phyloP scores from a whole-genome alignment of 2,329 filamentous ascomycete genomes.

The Penicillium sp. region DNA sequence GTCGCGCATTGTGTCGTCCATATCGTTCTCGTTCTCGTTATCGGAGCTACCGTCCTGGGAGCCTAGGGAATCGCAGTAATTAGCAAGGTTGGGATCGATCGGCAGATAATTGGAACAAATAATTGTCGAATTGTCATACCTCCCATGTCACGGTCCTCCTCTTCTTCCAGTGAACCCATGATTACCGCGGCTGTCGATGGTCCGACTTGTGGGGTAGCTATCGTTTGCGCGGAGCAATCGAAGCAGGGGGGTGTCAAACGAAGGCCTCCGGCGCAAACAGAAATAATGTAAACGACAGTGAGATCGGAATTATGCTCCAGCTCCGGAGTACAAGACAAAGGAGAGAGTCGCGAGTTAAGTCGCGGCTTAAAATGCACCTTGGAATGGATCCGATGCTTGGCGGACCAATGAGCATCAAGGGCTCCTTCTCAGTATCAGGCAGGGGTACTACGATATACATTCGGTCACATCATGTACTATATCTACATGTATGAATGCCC shows the following conservation, averaged over 20 bases:
- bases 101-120: slow-evolving; percentile 2
- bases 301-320: not conserved
- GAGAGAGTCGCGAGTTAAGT: not conserved
- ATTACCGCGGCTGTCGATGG: not conserved
- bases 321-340: not conserved
- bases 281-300: not conserved
- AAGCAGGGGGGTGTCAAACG: not conserved
- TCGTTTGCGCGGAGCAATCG: slow-evolving; percentile 1
- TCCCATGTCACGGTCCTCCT: slow-evolving; percentile 43
- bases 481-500: too few relatives aligned
- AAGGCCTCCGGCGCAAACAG: not conserved
- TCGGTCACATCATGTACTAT: not conserved
- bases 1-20: slow-evolving; percentile 46
- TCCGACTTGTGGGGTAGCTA: not conserved
- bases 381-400: not conserved
- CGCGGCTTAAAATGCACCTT: not conserved
- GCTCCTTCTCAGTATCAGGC: not conserved
- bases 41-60: slow-evolving; percentile 50
- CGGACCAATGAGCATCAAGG: not conserved
- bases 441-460: not conserved
- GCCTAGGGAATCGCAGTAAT: slow-evolving; percentile 24
- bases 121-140: slow-evolving; percentile 24
- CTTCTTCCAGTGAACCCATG: slow-evolving; percentile 37
- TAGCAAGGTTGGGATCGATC: not conserved
- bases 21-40: slow-evolving; percentile 35